Conservation (phyloP, 805 yeast genomes). For the Kregervanrija fluxuum region DNA sequence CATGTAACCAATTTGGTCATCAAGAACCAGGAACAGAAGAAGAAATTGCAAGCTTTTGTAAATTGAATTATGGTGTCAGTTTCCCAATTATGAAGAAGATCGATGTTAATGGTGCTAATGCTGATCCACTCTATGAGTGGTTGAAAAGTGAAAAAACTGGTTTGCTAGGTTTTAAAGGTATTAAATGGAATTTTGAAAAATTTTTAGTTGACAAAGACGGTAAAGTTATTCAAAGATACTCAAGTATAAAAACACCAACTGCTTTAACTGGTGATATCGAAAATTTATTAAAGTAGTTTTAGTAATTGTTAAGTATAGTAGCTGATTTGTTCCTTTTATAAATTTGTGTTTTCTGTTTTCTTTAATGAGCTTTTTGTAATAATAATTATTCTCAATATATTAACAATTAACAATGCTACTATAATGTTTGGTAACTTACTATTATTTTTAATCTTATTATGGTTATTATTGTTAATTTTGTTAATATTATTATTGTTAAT, state of each 20-base stretch:
- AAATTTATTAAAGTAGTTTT: constrained; percentile 35
- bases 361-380: no score
- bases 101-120: constrained; percentile 79
- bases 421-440: no score
- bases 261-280: constrained; percentile 53
- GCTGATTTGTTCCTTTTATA: neutral
- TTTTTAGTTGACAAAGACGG: constrained; percentile 51
- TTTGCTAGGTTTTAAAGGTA: constrained; percentile 61
- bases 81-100: constrained; percentile 85
- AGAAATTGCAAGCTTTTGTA: constrained; percentile 69
- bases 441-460: neutral
- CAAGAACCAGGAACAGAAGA: constrained; percentile 69
- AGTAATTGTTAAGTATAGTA: neutral
- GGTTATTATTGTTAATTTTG: neutral
- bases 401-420: no score
- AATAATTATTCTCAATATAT: no score
- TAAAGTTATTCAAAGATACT: constrained; percentile 42
- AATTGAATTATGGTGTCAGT: constrained; percentile 77
- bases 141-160: constrained; percentile 58
- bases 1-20: constrained; percentile 83
- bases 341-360: neutral
- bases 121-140: constrained; percentile 74
- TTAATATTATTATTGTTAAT: neutral
- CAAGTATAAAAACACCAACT: constrained; percentile 63
- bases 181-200: constrained; percentile 56